Conservation (phyloP, 2,329 filamentous ascomycete genomes). For the Trematosphaeria pertusa region DNA sequence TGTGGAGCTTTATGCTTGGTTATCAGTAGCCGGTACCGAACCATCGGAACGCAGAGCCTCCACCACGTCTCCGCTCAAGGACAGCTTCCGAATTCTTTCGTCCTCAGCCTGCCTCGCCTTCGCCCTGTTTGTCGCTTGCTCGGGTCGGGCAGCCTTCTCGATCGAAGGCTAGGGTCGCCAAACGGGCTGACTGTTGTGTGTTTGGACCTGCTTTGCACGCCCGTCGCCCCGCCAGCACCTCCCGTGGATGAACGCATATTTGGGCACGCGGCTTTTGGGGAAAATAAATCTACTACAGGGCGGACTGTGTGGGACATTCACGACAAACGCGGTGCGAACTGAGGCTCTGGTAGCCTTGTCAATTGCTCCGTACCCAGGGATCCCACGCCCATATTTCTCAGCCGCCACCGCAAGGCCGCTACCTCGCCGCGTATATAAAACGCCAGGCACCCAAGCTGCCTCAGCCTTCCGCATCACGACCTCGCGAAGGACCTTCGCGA, state of each 20-base stretch:
- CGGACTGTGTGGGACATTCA: constrained; percentile 1
- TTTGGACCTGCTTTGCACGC: constrained; percentile 4
- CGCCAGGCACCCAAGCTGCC: constrained; percentile 15
- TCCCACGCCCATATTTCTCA: constrained; percentile 21
- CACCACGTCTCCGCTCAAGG: constrained; percentile 4
- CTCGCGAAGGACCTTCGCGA: constrained; percentile 19
- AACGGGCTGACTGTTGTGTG: constrained; percentile 4
- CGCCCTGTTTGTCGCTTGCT: constrained; percentile 4
- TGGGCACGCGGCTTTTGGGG: constrained; percentile 10
- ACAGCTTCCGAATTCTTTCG: neutral
- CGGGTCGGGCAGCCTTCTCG: neutral
- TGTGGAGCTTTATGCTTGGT: neutral
- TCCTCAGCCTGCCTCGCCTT: neutral
- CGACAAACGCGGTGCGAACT: constrained; percentile 12
- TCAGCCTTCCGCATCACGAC: constrained; percentile 13
- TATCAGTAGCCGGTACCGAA: constrained; percentile 10
- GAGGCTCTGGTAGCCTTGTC: constrained; percentile 15
- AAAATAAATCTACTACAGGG: constrained; percentile 19
- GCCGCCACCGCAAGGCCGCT: constrained; percentile 28
- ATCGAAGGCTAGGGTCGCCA: constrained; percentile 11
- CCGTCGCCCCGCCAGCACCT: constrained; percentile 20
- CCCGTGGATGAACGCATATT: constrained; percentile 35
- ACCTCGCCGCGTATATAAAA: constrained; percentile 29
- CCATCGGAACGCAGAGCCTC: constrained; percentile 11
- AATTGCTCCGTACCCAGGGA: constrained; percentile 20